Conservation (phyloP, 164 flowering plant species). For the Aristolochia californica region DNA sequence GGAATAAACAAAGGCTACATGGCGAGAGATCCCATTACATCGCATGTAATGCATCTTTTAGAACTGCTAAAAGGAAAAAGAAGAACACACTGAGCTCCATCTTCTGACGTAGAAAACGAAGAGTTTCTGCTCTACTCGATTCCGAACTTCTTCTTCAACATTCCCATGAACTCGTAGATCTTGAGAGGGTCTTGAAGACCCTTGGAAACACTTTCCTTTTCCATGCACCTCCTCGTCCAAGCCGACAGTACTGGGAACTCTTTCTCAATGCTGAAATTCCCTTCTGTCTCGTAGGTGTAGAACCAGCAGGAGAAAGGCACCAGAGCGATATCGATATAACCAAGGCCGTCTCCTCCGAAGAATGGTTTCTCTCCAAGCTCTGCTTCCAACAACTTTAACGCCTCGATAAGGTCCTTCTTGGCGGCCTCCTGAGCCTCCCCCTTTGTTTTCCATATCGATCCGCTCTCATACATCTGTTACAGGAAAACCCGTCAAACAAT, state of each 20-base stretch:
- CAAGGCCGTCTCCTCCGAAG: constrained; percentile 10
- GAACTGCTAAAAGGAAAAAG: too few species aligned
- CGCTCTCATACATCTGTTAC: background rate
- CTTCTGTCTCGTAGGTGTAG: constrained; percentile 6
- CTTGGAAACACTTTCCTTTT: constrained; percentile 12
- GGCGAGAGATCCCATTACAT: too few species aligned
- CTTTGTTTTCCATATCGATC: constrained; percentile 1
- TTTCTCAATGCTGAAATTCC: constrained; percentile 6
- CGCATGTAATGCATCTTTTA: too few species aligned
- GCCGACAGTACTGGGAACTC: constrained; percentile 5
- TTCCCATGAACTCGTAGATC: constrained; percentile 3
- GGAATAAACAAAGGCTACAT: too few species aligned
- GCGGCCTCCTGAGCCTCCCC: constrained; percentile 9
- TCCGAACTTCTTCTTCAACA: constrained; percentile 7
- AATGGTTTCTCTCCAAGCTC: constrained; percentile 11
- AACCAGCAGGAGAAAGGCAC: constrained; percentile 5
- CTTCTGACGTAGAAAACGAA: background rate
- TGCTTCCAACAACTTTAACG: constrained; percentile 11
- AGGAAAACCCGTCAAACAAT: too few species aligned
- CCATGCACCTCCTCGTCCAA: constrained; percentile 12
- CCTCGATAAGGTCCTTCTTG: constrained; percentile 9
- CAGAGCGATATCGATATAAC: constrained; percentile 7
- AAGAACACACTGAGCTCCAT: too few species aligned
- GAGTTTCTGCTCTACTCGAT: constrained; percentile 1
- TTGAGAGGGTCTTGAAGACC: constrained; percentile 5